Conservation (phyloP, 1,284 basidiomycete species). For the Fomes fomentarius region DNA sequence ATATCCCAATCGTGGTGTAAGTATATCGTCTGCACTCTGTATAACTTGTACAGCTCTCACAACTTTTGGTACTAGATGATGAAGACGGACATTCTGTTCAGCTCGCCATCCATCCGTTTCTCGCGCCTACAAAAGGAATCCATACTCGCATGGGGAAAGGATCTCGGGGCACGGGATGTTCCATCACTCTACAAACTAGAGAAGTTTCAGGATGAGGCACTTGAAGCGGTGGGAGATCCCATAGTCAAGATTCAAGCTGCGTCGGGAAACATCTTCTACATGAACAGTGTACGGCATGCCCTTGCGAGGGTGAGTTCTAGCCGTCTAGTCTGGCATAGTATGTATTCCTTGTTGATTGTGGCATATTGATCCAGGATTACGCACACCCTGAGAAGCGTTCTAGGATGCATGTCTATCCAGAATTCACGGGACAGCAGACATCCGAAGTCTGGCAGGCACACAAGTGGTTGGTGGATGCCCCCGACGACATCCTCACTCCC, state of each 20-base stretch:
- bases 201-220: slow-evolving; percentile 3
- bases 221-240: background rate
- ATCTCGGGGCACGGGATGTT: slow-evolving; percentile 10
- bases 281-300: background rate
- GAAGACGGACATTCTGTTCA: slow-evolving; percentile 19
- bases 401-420: slow-evolving; percentile 2
- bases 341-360: background rate
- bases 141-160: slow-evolving; percentile 11
- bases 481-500: slow-evolving; percentile 18
- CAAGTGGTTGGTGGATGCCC: slow-evolving; percentile 12
- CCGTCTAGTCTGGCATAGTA: background rate
- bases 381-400: background rate
- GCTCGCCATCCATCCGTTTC: slow-evolving; percentile 9
- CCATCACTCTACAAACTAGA: slow-evolving; percentile 7
- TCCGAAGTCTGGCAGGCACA: slow-evolving; percentile 3
- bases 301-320: background rate
- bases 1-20: too few relatives aligned
- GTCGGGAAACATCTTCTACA: slow-evolving; percentile 13
- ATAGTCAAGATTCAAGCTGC: background rate
- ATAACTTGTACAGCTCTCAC: too few relatives aligned
- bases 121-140: slow-evolving; percentile 12
- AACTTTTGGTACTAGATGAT: too few relatives aligned
- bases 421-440: background rate
- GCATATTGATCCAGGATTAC: slow-evolving; percentile 17
- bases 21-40: too few relatives aligned